Evolutionary conservation across 306 rosid genomes (phyloP).

Genomic region (Urtica urens): DNA sequence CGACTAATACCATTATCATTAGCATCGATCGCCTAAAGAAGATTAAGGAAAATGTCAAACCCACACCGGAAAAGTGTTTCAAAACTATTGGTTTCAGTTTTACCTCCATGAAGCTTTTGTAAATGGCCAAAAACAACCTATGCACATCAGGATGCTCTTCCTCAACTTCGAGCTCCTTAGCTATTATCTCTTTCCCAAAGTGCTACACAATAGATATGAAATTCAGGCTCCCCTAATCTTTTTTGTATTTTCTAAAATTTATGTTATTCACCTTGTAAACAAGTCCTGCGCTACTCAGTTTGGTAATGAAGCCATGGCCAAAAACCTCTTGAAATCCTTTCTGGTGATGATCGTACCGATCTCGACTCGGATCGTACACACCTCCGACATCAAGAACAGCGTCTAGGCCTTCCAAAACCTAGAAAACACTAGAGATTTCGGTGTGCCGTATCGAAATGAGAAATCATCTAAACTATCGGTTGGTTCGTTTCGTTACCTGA

Average conservation of each 20-base stretch:
- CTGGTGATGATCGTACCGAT: constrained; percentile 96
- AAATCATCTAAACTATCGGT: too few relatives aligned
- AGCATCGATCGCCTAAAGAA: constrained; percentile 91
- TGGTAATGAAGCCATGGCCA: constrained; percentile 81
- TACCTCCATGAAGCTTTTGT: constrained; percentile 99
- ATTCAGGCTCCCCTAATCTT: neutral
- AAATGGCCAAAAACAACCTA: constrained; percentile 63
- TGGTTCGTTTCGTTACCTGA: too few relatives aligned
- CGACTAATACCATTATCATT: constrained; percentile 86
- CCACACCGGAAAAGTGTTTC: neutral
- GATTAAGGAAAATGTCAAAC: constrained; percentile 4
- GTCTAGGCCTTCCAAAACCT: constrained; percentile 84
- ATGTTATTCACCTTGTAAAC: constrained; percentile 55
- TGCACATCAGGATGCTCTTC: constrained; percentile 69
- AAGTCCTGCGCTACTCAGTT: constrained; percentile 94
- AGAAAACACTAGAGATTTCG: constrained; percentile 6
- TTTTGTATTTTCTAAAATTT: neutral
- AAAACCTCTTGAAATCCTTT: constrained; percentile 87
- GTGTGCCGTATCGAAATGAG: neutral
- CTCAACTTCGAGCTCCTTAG: constrained; percentile 79
- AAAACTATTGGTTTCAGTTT: neutral
- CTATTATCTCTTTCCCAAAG: constrained; percentile 87
- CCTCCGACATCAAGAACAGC: constrained; percentile 99
- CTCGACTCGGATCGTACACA: constrained; percentile 58
- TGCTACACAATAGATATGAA: constrained; percentile 31